A percentile compares a stretch with the other conserved stretches of the same genome.
These are phyloP conservation scores for Microdochium bolleyi DNA, from an alignment of 2,329 filamentous ascomycete genomes.

Conservation along the genomic window DNA sequence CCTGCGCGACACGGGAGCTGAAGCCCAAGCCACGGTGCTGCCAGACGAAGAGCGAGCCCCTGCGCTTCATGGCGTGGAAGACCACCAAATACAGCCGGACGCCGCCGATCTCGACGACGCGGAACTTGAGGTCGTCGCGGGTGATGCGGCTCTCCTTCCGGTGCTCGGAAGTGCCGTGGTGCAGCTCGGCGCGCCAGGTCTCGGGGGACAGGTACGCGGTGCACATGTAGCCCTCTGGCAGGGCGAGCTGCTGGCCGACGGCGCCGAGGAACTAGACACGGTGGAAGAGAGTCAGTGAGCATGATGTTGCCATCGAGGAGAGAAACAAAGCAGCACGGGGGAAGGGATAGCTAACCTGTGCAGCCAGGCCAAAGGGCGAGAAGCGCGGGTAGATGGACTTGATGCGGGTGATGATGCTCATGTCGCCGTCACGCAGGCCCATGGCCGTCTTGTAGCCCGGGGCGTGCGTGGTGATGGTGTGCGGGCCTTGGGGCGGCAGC, in stretches of 20 bases:
- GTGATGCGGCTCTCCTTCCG: slow-evolving; percentile 26
- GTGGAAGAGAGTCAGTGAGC: neutral
- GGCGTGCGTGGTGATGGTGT: slow-evolving; percentile 36
- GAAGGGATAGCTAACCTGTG: slow-evolving; percentile 17
- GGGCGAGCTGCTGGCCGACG: slow-evolving; percentile 22
- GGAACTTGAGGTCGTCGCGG: slow-evolving; percentile 24
- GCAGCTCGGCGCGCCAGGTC: slow-evolving; percentile 13
- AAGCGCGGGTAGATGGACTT: slow-evolving; percentile 40
- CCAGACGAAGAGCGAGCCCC: slow-evolving; percentile 34
- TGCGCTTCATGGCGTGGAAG: slow-evolving; percentile 25
- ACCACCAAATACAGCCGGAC: slow-evolving; percentile 35
- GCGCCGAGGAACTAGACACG: slow-evolving; percentile 23
- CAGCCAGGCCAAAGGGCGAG: slow-evolving; percentile 26
- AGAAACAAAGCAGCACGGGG: neutral
- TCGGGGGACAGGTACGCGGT: slow-evolving; percentile 20
- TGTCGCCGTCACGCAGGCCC: slow-evolving; percentile 32
- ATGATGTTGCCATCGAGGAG: no score
- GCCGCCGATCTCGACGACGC: slow-evolving; percentile 30
- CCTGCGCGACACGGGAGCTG: slow-evolving; percentile 35
- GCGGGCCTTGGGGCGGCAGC: slow-evolving; percentile 35
- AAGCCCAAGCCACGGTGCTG: slow-evolving; percentile 35
- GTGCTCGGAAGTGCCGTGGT: slow-evolving; percentile 22
- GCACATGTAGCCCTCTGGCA: slow-evolving; percentile 15
- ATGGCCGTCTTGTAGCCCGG: slow-evolving; percentile 33
- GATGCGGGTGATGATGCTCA: slow-evolving; percentile 20